Percentiles rank a stretch among this genome's conserved stretches.
phyloP scores from a whole-genome alignment of 345 rosid genomes.

The Pugionium dolabratum region DNA sequence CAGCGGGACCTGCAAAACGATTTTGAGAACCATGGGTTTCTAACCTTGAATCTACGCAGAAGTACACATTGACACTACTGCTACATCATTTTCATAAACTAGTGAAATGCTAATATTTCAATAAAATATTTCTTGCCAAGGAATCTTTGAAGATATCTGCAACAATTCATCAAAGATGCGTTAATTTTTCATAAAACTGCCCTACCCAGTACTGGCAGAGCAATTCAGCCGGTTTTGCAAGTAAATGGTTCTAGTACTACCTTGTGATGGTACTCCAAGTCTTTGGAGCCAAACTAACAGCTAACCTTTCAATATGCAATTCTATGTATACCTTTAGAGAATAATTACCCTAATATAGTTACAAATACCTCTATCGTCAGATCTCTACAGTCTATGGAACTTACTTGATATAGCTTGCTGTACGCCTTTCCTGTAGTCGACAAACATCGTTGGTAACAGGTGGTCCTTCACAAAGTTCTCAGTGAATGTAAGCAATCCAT shows the following conservation, averaged over 20 bases:
- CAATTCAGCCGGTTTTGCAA: slow-evolving; percentile 20
- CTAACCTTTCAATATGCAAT: slow-evolving; percentile 23
- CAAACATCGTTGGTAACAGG: slow-evolving; percentile 94
- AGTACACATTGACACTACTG: slow-evolving; percentile 10
- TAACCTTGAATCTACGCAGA: slow-evolving; percentile 22
- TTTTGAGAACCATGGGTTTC: slow-evolving; percentile 23
- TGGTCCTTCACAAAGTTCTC: slow-evolving; percentile 99
- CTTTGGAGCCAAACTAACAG: slow-evolving; percentile 21
- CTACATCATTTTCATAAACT: slow-evolving; percentile 12
- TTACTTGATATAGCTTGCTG: slow-evolving; percentile 99
- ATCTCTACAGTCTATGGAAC: slow-evolving; percentile 42
- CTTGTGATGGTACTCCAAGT: slow-evolving; percentile 14
- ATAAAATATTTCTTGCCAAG: slow-evolving; percentile 16
- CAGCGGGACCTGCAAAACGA: slow-evolving; percentile 82
- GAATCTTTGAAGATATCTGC: slow-evolving; percentile 22
- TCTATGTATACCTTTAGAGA: slow-evolving; percentile 16
- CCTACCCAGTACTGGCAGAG: slow-evolving; percentile 19
- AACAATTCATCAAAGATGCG: slow-evolving; percentile 14
- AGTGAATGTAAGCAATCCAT: slow-evolving; percentile 89
- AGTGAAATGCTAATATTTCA: slow-evolving; percentile 10
- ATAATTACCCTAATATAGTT: slow-evolving; percentile 22
- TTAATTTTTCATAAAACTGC: slow-evolving; percentile 18
- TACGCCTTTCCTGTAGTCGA: slow-evolving; percentile 95
- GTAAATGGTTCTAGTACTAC: slow-evolving; percentile 24
- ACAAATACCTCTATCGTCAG: slow-evolving; percentile 25